Evolutionary conservation across 2,329 filamentous ascomycete genomes (phyloP).

Genomic region (Parastagonospora avenae): DNA sequence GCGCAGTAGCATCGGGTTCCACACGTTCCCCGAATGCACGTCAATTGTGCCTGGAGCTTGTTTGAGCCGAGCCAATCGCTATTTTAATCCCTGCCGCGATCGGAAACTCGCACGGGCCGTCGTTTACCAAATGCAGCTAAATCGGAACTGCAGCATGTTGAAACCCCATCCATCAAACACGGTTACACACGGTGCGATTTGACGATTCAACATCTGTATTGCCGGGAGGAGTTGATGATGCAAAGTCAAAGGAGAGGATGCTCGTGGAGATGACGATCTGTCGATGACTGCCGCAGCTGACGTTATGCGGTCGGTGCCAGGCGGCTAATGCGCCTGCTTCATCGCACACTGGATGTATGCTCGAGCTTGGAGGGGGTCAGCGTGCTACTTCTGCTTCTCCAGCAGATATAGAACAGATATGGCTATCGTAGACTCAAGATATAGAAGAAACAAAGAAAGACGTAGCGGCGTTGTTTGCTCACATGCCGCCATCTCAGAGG

Average conservation of each 20-base stretch:
- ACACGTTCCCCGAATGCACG: too few species aligned
- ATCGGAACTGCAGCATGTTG: constrained; percentile 9
- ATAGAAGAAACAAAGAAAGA: too few species aligned
- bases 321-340: constrained; percentile 20
- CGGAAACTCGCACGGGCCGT: constrained; percentile 14
- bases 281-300: too few species aligned
- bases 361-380: background rate
- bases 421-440: too few species aligned
- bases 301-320: constrained; percentile 15
- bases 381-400: background rate
- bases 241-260: too few species aligned
- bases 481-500: background rate
- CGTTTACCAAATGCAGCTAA: constrained; percentile 19
- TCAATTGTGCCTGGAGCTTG: too few species aligned
- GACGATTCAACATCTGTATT: background rate
- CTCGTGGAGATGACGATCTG: too few species aligned
- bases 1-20: too few species aligned
- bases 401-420: background rate
- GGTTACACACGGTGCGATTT: background rate
- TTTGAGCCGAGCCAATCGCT: too few species aligned
- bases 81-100: constrained; percentile 18
- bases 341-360: constrained; percentile 14
- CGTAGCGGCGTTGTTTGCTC: too few species aligned
- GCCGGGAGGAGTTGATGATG: background rate
- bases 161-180: constrained; percentile 11